A percentile compares a stretch with the other conserved stretches of the same genome.
These are phyloP conservation scores for Lipomyces yamanashiensis DNA, from an alignment of 805 yeast species.

Conservation along the genomic window DNA sequence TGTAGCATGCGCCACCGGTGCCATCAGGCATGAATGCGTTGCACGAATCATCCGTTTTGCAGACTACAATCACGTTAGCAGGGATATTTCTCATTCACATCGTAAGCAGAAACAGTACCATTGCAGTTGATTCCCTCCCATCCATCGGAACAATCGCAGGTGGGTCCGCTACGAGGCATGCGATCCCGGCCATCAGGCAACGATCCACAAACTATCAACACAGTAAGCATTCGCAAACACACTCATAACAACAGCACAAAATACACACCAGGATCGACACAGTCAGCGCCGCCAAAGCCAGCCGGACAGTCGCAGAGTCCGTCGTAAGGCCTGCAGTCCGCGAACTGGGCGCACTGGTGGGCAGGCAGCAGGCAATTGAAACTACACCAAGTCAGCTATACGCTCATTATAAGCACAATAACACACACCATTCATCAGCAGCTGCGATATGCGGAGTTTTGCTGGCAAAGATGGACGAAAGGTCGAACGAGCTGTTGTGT, in stretches of 20 bases:
- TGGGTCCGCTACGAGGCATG: conserved; percentile 54
- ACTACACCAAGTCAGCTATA: conserved; percentile 44
- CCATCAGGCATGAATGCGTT: conserved; percentile 87
- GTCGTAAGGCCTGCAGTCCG: conserved; percentile 81
- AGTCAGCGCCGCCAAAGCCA: conserved; percentile 94
- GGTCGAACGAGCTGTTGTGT: conserved; percentile 11
- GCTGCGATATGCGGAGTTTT: conserved; percentile 7
- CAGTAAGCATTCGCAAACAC: neutral
- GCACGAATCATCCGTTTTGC: conserved; percentile 74
- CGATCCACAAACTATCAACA: conserved; percentile 66
- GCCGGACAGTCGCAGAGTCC: conserved; percentile 91
- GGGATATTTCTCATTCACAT: neutral
- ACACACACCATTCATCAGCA: conserved; percentile 9
- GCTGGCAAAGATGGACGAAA: conserved; percentile 1
- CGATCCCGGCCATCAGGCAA: conserved; percentile 67
- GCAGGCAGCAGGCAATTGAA: conserved; percentile 94
- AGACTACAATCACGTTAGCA: conserved; percentile 49
- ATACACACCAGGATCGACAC: conserved; percentile 68
- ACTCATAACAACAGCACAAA: conserved; percentile 1
- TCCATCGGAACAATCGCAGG: conserved; percentile 79
- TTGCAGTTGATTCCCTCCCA: conserved; percentile 96
- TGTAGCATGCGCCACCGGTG: conserved; percentile 84
- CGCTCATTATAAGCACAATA: neutral
- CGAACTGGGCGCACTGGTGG: conserved; percentile 87
- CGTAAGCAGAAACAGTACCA: conserved; percentile 22